Evolutionary conservation across 2,329 filamentous ascomycete genomes (phyloP).

Genomic region (Bipolaris zeicola): DNA sequence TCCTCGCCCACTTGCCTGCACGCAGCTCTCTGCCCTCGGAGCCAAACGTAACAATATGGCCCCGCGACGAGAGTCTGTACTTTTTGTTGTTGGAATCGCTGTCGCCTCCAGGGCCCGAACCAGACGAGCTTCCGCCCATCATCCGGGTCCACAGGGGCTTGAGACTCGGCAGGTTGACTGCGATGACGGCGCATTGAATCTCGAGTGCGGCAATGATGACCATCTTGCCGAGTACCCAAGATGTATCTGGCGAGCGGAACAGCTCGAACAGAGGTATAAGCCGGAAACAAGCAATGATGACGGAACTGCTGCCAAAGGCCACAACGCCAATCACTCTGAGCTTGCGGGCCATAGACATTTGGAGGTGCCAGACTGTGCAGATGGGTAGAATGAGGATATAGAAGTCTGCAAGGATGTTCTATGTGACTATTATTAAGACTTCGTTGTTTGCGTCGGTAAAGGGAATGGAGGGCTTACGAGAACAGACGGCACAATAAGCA

Average conservation of each 20-base stretch:
- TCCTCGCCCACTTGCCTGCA: neutral
- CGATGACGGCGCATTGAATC: conserved; percentile 2
- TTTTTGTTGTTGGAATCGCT: neutral
- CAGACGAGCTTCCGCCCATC: neutral
- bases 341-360: neutral
- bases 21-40: neutral
- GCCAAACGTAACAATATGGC: neutral
- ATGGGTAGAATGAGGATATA: conserved; percentile 1
- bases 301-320: neutral
- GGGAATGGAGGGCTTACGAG: neutral
- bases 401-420: conserved; percentile 6
- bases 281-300: conserved; percentile 4
- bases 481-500: conserved; percentile 1
- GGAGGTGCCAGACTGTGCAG: neutral
- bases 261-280: neutral
- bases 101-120: neutral
- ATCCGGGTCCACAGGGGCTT: conserved; percentile 1
- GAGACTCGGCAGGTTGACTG: neutral
- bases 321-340: neutral
- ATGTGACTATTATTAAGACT: neutral
- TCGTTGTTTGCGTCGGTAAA: too few species aligned
- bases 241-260: neutral
- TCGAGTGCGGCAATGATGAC: conserved; percentile 1
- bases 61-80: neutral
- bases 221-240: neutral